These are phyloP conservation scores for Phytophthora cajani DNA, from an alignment of 352 stramenopile species.

Conservation along the genomic window DNA sequence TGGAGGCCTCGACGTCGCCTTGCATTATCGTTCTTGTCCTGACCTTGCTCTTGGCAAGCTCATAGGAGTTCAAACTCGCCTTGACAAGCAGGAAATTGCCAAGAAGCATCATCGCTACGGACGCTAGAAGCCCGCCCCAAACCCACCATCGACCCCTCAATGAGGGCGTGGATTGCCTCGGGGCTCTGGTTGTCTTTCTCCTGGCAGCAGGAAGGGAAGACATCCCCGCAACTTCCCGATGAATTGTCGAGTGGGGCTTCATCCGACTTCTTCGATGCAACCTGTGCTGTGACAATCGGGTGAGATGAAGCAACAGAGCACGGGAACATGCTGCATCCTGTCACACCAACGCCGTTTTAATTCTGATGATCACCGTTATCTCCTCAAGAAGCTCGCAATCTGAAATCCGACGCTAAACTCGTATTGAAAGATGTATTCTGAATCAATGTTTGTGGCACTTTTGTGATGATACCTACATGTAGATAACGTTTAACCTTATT, in stretches of 20 bases:
- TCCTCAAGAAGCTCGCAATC: neutral
- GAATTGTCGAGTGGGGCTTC: neutral
- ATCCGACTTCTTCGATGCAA: neutral
- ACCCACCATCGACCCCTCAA: neutral
- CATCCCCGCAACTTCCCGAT: neutral
- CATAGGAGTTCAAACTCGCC: slow-evolving; percentile 1
- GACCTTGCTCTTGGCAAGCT: slow-evolving; percentile 2
- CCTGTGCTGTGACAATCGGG: slow-evolving; percentile 1
- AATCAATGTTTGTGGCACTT: neutral
- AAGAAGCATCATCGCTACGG: neutral
- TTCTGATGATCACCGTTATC: neutral
- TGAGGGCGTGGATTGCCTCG: neutral
- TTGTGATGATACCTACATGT: no score
- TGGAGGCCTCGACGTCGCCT: neutral
- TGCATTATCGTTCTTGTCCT: neutral
- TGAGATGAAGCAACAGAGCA: slow-evolving; percentile 2
- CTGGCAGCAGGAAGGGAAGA: neutral
- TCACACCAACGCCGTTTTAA: slow-evolving; percentile 8
- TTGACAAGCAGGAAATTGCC: slow-evolving; percentile 2
- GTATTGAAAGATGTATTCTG: neutral
- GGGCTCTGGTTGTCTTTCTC: neutral
- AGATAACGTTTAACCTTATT: no score
- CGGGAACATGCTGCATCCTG: slow-evolving; percentile 1
- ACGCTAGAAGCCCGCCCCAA: neutral
- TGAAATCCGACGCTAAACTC: no score